phyloP scores from a whole-genome alignment of 1,284 basidiomycete genomes.

The Cryptococcus neoformans region DNA sequence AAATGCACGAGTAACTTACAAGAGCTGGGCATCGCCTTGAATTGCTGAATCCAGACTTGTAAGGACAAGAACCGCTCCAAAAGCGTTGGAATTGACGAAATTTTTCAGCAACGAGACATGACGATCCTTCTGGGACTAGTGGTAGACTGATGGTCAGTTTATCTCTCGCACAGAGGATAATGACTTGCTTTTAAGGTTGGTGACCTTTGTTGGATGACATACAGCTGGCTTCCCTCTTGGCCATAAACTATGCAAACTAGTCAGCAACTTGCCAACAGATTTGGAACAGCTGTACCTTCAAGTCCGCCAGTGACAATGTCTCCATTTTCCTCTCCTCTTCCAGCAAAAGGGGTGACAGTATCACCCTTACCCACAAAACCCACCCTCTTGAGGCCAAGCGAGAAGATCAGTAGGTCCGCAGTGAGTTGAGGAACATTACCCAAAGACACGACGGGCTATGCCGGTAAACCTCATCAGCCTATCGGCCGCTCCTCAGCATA shows the following conservation, averaged over 20 bases:
- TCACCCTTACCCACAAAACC: conserved; percentile 60
- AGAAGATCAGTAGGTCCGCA: conserved; percentile 66
- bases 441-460: conserved; percentile 70
- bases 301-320: conserved; percentile 65
- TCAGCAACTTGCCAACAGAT: conserved; percentile 8
- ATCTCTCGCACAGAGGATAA: conserved; percentile 4
- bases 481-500: not conserved
- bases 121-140: conserved; percentile 63
- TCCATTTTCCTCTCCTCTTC: conserved; percentile 59
- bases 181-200: conserved; percentile 64
- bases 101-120: conserved; percentile 59
- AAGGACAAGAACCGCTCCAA: conserved; percentile 60
- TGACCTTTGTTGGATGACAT: conserved; percentile 70
- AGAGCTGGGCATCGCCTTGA: conserved; percentile 69
- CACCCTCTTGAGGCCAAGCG: conserved; percentile 59
- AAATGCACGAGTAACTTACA: conserved; percentile 53
- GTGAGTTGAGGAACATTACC: conserved; percentile 75
- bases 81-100: conserved; percentile 56
- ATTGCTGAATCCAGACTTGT: conserved; percentile 70
- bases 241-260: conserved; percentile 60
- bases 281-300: conserved; percentile 57
- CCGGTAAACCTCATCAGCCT: not conserved
- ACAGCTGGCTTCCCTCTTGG: conserved; percentile 52
- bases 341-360: conserved; percentile 65
- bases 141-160: not conserved